Percentiles rank a stretch among this genome's conserved stretches.
Evolutionary conservation across 202 grass and related monocot genomes (phyloP).

Genomic region (Zizania palustris): DNA sequence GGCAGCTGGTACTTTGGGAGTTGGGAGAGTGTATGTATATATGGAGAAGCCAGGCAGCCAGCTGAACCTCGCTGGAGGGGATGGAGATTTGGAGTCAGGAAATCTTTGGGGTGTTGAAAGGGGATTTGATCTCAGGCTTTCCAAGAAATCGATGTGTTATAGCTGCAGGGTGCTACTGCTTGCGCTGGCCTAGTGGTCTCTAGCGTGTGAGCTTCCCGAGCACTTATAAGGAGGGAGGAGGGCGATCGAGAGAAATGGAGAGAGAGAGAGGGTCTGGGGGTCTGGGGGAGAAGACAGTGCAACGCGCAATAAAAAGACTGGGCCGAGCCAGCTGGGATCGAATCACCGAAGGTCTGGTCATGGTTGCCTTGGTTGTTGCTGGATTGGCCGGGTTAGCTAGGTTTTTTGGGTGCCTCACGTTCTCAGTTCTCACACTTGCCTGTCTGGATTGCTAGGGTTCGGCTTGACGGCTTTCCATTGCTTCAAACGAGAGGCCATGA

Average conservation of each 20-base stretch:
- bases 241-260: no score
- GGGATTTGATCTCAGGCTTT: conserved; percentile 39
- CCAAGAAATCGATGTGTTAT: conserved; percentile 36
- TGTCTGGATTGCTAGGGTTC: not conserved
- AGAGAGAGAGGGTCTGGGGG: not conserved
- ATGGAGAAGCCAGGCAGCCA: no score
- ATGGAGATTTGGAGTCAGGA: conserved; percentile 65
- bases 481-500: no score
- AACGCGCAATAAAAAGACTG: not conserved
- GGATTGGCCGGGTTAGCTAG: no score
- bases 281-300: conserved; percentile 1
- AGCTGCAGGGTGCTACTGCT: conserved; percentile 15
- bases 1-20: no score
- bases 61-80: conserved; percentile 17
- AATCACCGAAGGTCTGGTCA: not conserved
- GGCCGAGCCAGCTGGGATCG: not conserved
- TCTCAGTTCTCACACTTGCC: no score
- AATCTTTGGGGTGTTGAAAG: conserved; percentile 42
- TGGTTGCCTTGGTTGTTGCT: no score
- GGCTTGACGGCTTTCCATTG: not conserved
- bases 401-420: no score
- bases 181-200: not conserved
- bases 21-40: no score
- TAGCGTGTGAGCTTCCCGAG: conserved; percentile 16
- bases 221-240: not conserved